Evolutionary conservation across 371 early-diverging fungal genomes (phyloP), one percentile per base, ranked within the genome.

Genomic region (Syncephalastrum racemosum): DNA sequence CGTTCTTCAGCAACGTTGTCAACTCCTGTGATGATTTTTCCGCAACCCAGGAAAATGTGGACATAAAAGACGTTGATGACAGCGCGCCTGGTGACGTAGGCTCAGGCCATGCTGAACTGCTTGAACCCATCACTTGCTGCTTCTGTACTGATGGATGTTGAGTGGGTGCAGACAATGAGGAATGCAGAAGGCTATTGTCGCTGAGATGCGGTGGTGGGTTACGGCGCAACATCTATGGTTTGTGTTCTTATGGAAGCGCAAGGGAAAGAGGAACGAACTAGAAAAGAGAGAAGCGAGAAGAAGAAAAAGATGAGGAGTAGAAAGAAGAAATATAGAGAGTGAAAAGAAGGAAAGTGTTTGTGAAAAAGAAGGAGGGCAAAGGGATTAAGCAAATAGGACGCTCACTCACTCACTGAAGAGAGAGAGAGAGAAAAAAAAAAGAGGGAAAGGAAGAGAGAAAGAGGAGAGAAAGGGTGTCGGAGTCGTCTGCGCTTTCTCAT

Each of bases 21-120:
- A 76, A 43, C 46, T 76, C 76, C 41, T 55, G 53, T 7, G 76
- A 70, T 53, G 73, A 72, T 36, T 72, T 75, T 44, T 75, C 76
- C 15, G 73, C 73, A 19, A 75, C 63, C 59, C 76, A 70, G 36
- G 76, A 72, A 31, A 75, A 58, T 16, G 67, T 67, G 2, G 76
- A 75, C 40, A 71, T 63, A 19, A 69, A 68, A 2, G 73, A 50
- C 48, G 59, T 40, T 58, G 73, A 54, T 49, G 73, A 59, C 59
- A 72, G 50, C 59, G 71, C 58, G 1, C 58, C 42, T 13, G 71
- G 67, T 43, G 64, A 68, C 5, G 53, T 51, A 6, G 64, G 59
- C 39, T 58, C 54, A 14, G 50, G 36, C 10, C 31, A 44, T 31
- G 42, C 23, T 16, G 25, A 22, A 15, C 43, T 15, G 13, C 7